phyloP scores from a whole-genome alignment of 148 eudicot genomes.

The Suaeda aralocaspica region DNA sequence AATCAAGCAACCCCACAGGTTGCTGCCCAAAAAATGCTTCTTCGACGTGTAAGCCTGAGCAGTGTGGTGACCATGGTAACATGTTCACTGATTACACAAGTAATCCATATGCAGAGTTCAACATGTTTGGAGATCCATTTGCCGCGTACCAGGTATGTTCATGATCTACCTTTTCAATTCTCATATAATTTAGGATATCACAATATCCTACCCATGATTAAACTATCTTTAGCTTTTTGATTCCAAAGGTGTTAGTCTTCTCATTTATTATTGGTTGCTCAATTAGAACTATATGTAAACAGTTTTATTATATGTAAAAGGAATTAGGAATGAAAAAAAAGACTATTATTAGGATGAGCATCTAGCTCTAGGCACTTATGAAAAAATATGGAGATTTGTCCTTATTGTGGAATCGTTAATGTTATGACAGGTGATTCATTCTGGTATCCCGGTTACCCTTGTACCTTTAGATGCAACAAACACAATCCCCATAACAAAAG shows the following conservation, averaged over 20 bases:
- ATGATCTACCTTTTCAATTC: neutral
- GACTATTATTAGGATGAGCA: too few relatives aligned
- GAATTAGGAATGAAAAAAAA: too few relatives aligned
- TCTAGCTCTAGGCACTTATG: too few relatives aligned
- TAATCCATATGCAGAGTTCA: slow-evolving; percentile 89
- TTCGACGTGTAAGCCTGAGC: slow-evolving; percentile 45
- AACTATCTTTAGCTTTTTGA: too few relatives aligned
- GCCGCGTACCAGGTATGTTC: slow-evolving; percentile 72
- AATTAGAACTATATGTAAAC: too few relatives aligned
- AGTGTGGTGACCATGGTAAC: slow-evolving; percentile 73
- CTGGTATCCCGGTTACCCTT: slow-evolving; percentile 79
- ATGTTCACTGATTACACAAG: slow-evolving; percentile 57
- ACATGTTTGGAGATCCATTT: slow-evolving; percentile 83
- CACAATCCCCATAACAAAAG: slow-evolving; percentile 59
- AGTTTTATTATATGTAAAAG: too few relatives aligned
- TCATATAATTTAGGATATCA: too few relatives aligned
- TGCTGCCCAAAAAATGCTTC: slow-evolving; percentile 53
- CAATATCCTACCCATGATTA: too few relatives aligned
- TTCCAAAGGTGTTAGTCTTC: too few relatives aligned
- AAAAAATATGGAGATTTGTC: too few relatives aligned
- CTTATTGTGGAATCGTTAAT: too few relatives aligned
- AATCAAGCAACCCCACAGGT: slow-evolving; percentile 66
- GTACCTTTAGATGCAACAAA: slow-evolving; percentile 84
- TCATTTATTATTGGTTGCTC: too few relatives aligned
- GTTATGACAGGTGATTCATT: slow-evolving; percentile 63